Base-by-base conservation (phyloP, 2,329 filamentous ascomycete genomes). In the Colletotrichum tofieldiae region DNA sequence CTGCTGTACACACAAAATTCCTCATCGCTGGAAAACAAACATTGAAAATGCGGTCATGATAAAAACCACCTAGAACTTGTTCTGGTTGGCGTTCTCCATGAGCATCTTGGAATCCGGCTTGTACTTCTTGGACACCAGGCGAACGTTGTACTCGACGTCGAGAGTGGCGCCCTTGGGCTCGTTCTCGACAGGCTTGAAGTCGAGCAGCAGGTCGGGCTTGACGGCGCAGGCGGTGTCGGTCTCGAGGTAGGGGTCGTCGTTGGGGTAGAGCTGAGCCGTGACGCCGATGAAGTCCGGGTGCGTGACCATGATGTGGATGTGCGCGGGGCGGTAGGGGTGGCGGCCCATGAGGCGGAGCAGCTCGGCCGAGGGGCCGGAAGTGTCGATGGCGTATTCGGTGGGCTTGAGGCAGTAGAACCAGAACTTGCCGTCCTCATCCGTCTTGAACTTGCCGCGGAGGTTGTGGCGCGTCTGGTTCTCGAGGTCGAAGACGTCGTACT, bases 201-300 rank as follows among this genome's bases (percentile, higher is more conserved):
- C 82, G n/a, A 84, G 83, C 16, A 84, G 76, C 2, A 85, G 79
- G 62, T 83, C 78, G 39, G 78, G 75, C 72, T 82, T 82, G 26
- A 82, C 81, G 14, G 80, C 81, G 62, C 81, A 82, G 8, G 81
- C 80, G 0, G 81, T 81, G 68, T 82, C 81, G 32, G 81, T 78
- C 35, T 76, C 73, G 20, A 92, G 83, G 75, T 92, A 90, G 67
- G 86, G 83, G 80, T 88, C 86, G 71, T 85, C 82, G 66, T 86
- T 82, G 77, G 92, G 90, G 77, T 92, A 93, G 73, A 93, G 91
- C 77, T 93, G 91, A 1, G 91, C 93, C 1, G 89, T 90, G 60
- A 93, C n/a, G 86, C 89, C 78, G 76, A 89, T 90, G 83, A 91
- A 91, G 35, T 86, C 87, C 14, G 85, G 85, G 54, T 84, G 83